Evolutionary conservation across 371 early-diverging fungal genomes (phyloP), one percentile per base, ranked within the genome.

Genomic region (Mortierella sp.): DNA sequence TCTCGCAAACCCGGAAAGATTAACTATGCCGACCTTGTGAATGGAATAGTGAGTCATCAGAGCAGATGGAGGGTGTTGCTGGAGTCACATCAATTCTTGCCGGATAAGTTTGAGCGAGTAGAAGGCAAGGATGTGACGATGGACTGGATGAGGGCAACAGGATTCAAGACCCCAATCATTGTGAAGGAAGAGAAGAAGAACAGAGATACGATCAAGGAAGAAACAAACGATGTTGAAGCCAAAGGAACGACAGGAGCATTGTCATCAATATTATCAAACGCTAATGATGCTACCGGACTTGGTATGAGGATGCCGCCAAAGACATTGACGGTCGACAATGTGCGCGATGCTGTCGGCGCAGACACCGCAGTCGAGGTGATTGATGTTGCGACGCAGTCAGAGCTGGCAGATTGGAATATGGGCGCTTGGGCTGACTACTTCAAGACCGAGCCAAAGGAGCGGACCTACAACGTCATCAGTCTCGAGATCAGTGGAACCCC

Each of bases 311-410:
- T 95, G 95, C 95, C 95, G 0, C 65, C 81, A 6, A 28, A 49
- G 0, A 55, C 65, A 15, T 75, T 91, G 4, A 89, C 92, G 6
- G 94, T 94, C 0, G 60, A 82, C 26, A 83, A 90, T 24, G 85
- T 97, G 41, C 92, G 94, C 0, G 79, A 86, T 24, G 60, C 84
- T 34, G 87, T 92, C 47, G 94, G 92, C 79, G 78, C 64, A 63
- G 64, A 60, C 12, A 70, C 50, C 19, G 52, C 57, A 11, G 68
- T 70, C 17, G 62, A 64, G 21, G 64, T 80, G 30, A 55, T 70
- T 80, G 93, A 96, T 67, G 97, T 96, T 0, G 82, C 92, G 5
- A 92, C 94, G 0, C 97, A 97, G 75, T 82, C 89, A 4, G 93
- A 92, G 53, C 78, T 84, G 32, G 68, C 82, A 9, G 91, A 90